phyloP scores from a whole-genome alignment of 2,329 filamentous ascomycete genomes.

The Coleophoma crateriformis region DNA sequence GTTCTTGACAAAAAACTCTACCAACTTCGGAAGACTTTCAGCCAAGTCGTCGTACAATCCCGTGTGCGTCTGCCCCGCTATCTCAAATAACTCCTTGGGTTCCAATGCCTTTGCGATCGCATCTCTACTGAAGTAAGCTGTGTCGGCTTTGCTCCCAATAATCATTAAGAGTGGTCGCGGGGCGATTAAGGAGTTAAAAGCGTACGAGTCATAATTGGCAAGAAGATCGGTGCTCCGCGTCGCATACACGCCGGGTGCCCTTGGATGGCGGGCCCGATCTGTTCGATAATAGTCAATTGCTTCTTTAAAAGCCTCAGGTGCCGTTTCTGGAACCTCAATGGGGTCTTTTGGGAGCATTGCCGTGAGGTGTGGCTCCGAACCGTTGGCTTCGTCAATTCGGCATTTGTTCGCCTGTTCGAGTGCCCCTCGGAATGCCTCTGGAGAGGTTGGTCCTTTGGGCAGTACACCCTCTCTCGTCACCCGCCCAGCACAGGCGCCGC shows the following conservation, averaged over 20 bases:
- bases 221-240: too few species aligned
- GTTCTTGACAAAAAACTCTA: constrained; percentile 5
- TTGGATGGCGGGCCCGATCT: constrained; percentile 9
- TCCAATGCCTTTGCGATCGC: constrained; percentile 5
- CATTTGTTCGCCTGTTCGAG: constrained; percentile 9
- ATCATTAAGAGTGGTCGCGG: constrained; percentile 23
- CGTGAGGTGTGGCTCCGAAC: not conserved
- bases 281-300: constrained; percentile 10
- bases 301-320: constrained; percentile 5
- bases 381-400: not conserved
- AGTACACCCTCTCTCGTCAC: constrained; percentile 7
- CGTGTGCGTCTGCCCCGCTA: constrained; percentile 8
- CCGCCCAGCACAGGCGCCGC: constrained; percentile 25
- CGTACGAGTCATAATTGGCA: constrained; percentile 19
- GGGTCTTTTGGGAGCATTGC: not conserved
- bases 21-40: constrained; percentile 1
- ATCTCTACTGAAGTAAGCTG: constrained; percentile 5
- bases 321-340: not conserved
- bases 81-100: constrained; percentile 11
- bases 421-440: not conserved
- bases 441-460: not conserved
- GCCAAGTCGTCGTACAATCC: constrained; percentile 12
- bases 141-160: constrained; percentile 6
- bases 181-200: constrained; percentile 17
- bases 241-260: constrained; percentile 14